A percentile compares a stretch with the other conserved stretches of the same genome.
Evolutionary conservation across 768 basidiomycete genomes (phyloP).

Genomic region (Kwoniella pini): DNA sequence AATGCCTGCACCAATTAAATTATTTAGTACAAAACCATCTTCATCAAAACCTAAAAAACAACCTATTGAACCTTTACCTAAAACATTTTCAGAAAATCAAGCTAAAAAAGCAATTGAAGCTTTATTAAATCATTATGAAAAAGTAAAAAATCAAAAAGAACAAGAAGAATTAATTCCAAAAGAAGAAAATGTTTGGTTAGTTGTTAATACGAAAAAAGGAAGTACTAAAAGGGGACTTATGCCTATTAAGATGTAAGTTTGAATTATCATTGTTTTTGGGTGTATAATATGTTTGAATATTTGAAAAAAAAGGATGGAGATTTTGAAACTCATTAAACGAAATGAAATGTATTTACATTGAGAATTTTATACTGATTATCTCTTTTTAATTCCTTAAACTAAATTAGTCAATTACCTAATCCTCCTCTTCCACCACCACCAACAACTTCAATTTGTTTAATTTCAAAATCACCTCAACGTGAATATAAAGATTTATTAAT

Average conservation of each 20-base stretch:
- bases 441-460: slow-evolving; percentile 77
- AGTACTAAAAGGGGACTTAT: slow-evolving; percentile 73
- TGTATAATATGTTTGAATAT: background rate
- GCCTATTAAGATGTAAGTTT: slow-evolving; percentile 76
- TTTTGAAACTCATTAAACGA: no score
- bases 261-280: background rate
- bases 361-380: no score
- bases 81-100: slow-evolving; percentile 65
- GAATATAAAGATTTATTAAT: slow-evolving; percentile 93
- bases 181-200: slow-evolving; percentile 86
- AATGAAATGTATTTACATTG: no score
- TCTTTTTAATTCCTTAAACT: no score
- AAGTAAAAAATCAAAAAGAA: slow-evolving; percentile 66
- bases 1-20: slow-evolving; percentile 20
- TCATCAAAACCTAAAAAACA: slow-evolving; percentile 15
- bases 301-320: background rate
- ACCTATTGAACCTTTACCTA: slow-evolving; percentile 27
- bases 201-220: slow-evolving; percentile 81
- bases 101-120: slow-evolving; percentile 76
- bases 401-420: slow-evolving; percentile 62
- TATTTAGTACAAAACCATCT: slow-evolving; percentile 10
- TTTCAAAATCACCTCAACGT: slow-evolving; percentile 93
- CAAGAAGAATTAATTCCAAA: slow-evolving; percentile 68
- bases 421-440: slow-evolving; percentile 71
- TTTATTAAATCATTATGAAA: slow-evolving; percentile 69